These are phyloP conservation scores for Diaporthe sp. DNA, from an alignment of 2,329 filamentous ascomycete species.

Conservation along the genomic window DNA sequence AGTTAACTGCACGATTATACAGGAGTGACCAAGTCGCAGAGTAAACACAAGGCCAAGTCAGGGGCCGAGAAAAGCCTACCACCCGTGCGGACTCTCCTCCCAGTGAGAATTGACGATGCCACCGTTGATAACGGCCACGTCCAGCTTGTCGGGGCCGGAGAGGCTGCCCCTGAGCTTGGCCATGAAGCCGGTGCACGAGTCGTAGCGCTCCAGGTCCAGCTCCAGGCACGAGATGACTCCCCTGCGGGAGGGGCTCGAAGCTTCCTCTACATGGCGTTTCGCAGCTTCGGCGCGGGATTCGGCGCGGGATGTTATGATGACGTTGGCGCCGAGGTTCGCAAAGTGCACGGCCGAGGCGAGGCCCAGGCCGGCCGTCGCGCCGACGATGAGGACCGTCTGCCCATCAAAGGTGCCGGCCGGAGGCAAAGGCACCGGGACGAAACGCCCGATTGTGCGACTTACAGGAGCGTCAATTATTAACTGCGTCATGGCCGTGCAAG, in stretches of 20 bases:
- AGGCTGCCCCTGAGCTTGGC: slow-evolving; percentile 44
- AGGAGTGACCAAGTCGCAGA: too few relatives aligned
- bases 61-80: slow-evolving; percentile 43
- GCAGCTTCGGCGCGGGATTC: slow-evolving; percentile 53
- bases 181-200: slow-evolving; percentile 44
- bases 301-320: slow-evolving; percentile 57
- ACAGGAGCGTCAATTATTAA: not conserved
- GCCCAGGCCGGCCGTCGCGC: slow-evolving; percentile 57
- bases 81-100: slow-evolving; percentile 45
- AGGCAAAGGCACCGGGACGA: slow-evolving; percentile 45
- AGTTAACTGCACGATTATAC: too few relatives aligned
- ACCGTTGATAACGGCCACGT: slow-evolving; percentile 46
- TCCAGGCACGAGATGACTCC: slow-evolving; percentile 42
- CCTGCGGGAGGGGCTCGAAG: slow-evolving; percentile 41
- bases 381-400: slow-evolving; percentile 55
- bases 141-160: slow-evolving; percentile 43
- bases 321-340: slow-evolving; percentile 54
- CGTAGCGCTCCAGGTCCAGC: slow-evolving; percentile 46
- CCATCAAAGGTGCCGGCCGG: slow-evolving; percentile 43
- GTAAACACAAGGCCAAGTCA: too few relatives aligned
- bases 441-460: not conserved
- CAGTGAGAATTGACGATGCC: slow-evolving; percentile 44
- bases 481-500: not conserved
- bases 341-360: slow-evolving; percentile 57
- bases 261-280: slow-evolving; percentile 50